phyloP scores from a whole-genome alignment of 1,284 basidiomycete genomes.

The Baeospora myosura region DNA sequence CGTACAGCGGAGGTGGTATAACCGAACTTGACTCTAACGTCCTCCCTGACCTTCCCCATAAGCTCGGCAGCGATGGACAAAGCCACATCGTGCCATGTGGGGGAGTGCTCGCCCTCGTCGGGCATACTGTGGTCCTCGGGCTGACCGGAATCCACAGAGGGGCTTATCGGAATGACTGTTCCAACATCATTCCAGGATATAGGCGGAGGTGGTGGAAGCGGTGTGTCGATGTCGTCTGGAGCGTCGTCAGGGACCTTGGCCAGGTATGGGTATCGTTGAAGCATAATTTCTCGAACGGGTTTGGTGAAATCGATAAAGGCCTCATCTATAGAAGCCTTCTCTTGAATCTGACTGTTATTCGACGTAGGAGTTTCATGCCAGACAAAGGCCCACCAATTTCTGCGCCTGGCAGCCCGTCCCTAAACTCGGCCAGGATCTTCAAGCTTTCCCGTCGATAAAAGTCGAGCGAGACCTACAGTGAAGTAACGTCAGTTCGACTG shows the following conservation, averaged over 20 bases:
- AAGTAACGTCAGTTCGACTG: conserved; percentile 1
- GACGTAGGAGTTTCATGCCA: not conserved
- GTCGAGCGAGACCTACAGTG: conserved; percentile 82
- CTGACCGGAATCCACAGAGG: conserved; percentile 14
- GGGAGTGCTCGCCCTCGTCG: conserved; percentile 25
- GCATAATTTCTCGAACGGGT: conserved; percentile 65
- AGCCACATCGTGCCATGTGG: conserved; percentile 88
- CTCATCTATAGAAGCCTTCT: conserved; percentile 80
- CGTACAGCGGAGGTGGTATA: conserved; percentile 92
- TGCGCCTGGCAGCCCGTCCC: conserved; percentile 64
- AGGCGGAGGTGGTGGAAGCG: conserved; percentile 72
- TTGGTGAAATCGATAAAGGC: conserved; percentile 87
- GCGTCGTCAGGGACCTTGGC: conserved; percentile 61
- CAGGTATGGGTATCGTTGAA: conserved; percentile 75
- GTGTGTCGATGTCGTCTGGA: conserved; percentile 68
- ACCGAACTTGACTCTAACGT: conserved; percentile 68
- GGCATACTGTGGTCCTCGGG: conserved; percentile 16
- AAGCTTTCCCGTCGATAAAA: conserved; percentile 86
- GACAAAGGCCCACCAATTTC: conserved; percentile 57
- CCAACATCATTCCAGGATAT: conserved; percentile 65
- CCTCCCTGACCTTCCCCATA: conserved; percentile 70
- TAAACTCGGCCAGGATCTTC: conserved; percentile 86
- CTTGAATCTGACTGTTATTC: conserved; percentile 37
- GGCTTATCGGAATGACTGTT: conserved; percentile 61
- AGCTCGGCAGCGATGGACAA: conserved; percentile 85